Percentiles rank a stretch among this genome's conserved stretches.
These are phyloP conservation scores for Geotrichum fermentans DNA, from an alignment of 1,139 yeast species.

Conservation along the genomic window DNA sequence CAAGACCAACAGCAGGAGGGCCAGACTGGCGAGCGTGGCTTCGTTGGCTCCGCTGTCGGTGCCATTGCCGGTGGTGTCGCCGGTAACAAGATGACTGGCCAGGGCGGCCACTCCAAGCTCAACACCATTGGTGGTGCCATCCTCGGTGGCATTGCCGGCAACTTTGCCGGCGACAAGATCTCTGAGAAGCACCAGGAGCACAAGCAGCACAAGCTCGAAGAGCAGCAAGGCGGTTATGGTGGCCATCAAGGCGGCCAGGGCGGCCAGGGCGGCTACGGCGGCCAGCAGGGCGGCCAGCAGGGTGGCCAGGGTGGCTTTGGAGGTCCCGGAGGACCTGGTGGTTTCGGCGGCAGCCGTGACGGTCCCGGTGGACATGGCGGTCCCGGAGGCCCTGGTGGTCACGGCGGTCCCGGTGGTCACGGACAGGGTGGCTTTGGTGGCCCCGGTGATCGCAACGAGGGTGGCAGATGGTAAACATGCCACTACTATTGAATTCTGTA, in stretches of 20 bases:
- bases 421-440: slow-evolving; percentile 19
- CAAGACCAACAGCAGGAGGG: slow-evolving; percentile 22
- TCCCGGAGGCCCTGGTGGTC: too few species aligned
- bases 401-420: slow-evolving; percentile 13
- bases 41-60: slow-evolving; percentile 52
- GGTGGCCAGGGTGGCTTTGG: neutral
- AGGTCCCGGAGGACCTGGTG: neutral
- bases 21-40: slow-evolving; percentile 50
- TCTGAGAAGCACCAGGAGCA: slow-evolving; percentile 25
- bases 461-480: neutral
- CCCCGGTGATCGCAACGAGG: neutral
- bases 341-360: neutral
- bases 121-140: slow-evolving; percentile 56
- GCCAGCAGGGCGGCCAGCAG: slow-evolving; percentile 27
- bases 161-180: slow-evolving; percentile 46
- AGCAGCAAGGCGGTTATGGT: slow-evolving; percentile 19
- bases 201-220: slow-evolving; percentile 24
- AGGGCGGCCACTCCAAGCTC: slow-evolving; percentile 46
- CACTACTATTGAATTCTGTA: neutral
- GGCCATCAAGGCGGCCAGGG: neutral
- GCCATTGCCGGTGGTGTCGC: slow-evolving; percentile 56
- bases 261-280: slow-evolving; percentile 1
- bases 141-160: slow-evolving; percentile 56
- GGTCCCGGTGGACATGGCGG: slow-evolving; percentile 16
- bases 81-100: slow-evolving; percentile 41